Conservation (phyloP, 1,284 basidiomycete species). For the Sparassis latifolia region DNA sequence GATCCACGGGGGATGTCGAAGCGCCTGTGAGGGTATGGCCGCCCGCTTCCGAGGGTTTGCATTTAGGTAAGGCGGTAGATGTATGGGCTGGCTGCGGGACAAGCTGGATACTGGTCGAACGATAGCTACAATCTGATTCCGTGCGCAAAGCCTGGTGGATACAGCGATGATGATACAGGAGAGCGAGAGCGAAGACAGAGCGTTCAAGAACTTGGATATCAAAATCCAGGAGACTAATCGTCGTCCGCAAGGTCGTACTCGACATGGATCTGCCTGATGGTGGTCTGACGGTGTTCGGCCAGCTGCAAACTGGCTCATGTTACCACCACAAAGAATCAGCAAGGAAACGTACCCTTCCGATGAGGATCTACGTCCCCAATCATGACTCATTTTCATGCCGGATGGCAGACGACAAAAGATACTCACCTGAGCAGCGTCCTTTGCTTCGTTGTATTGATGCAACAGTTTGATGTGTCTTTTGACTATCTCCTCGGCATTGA, state of each 20-base stretch:
- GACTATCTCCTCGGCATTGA: conserved; percentile 60
- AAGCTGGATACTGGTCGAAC: conserved; percentile 51
- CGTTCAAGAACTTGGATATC: neutral
- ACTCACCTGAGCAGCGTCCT: conserved; percentile 69
- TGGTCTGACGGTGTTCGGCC: conserved; percentile 55
- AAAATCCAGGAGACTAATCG: conserved; percentile 25
- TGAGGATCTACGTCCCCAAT: conserved; percentile 37
- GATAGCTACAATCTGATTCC: neutral
- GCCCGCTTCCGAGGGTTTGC: conserved; percentile 3
- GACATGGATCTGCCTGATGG: conserved; percentile 63
- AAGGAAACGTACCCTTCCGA: conserved; percentile 41
- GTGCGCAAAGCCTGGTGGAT: neutral
- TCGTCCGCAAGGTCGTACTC: conserved; percentile 51
- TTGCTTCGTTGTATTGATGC: conserved; percentile 74
- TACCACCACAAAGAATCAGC: conserved; percentile 2
- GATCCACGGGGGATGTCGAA: conserved; percentile 46
- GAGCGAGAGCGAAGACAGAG: neutral
- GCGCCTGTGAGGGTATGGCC: conserved; percentile 52
- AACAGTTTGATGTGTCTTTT: conserved; percentile 64
- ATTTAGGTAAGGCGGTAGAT: conserved; percentile 11
- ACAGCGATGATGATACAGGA: neutral
- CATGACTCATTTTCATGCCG: neutral
- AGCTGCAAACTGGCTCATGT: conserved; percentile 37
- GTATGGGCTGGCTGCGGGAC: conserved; percentile 74
- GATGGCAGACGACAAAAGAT: neutral